These are phyloP conservation scores for Endocalyx cinctus DNA, from an alignment of 2,329 filamentous ascomycete genomes.

Conservation along the genomic window DNA sequence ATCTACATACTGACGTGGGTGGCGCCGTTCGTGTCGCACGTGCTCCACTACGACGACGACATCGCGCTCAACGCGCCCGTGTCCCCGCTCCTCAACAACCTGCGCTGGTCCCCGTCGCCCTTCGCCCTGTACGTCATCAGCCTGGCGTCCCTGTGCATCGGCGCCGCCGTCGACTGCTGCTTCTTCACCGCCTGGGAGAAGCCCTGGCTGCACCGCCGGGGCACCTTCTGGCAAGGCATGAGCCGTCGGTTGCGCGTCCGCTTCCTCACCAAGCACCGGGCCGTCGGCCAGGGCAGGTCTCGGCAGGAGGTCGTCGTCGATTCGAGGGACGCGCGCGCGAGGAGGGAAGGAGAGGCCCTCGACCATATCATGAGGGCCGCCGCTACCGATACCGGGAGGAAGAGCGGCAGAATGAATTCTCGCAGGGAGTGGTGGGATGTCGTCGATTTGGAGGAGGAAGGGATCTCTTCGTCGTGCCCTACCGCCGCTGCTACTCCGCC, in stretches of 20 bases:
- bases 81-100: constrained; percentile 6
- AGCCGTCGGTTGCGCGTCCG: constrained; percentile 18
- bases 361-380: constrained; percentile 24
- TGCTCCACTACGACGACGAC: constrained; percentile 51
- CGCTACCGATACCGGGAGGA: constrained; percentile 9
- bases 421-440: constrained; percentile 37
- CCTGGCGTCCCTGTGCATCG: constrained; percentile 56
- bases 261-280: not conserved
- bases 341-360: constrained; percentile 48
- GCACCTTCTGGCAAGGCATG: constrained; percentile 28
- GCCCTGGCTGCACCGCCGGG: constrained; percentile 58
- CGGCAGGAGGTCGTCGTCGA: constrained; percentile 6
- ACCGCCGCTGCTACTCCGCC: constrained; percentile 3
- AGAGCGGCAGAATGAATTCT: constrained; percentile 10
- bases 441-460: constrained; percentile 15
- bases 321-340: constrained; percentile 36
- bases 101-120: constrained; percentile 34
- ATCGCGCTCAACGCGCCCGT: no score
- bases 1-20: constrained; percentile 71
- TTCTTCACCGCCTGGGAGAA: constrained; percentile 67
- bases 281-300: constrained; percentile 1
- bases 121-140: constrained; percentile 52
- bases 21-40: constrained; percentile 63
- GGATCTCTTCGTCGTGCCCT: not conserved
- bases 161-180: constrained; percentile 63